Conservation (phyloP, 1,284 basidiomycete genomes). For the Ganoderma multipileum region DNA sequence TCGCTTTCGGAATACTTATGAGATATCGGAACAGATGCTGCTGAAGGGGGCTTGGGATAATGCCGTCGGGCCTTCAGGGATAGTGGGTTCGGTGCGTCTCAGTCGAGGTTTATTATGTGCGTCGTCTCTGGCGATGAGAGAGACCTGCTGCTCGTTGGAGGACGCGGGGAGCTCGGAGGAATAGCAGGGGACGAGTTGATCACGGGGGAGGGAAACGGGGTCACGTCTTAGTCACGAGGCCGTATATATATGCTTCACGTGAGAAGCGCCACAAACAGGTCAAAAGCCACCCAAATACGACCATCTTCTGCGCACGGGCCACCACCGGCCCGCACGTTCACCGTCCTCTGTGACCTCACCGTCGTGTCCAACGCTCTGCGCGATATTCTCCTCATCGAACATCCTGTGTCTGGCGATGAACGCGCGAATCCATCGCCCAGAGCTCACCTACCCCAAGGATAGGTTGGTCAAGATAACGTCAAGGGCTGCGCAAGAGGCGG, state of each 20-base stretch:
- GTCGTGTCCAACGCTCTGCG: background rate
- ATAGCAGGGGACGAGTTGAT: conserved; percentile 38
- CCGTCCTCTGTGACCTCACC: background rate
- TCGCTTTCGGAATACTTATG: conserved; percentile 20
- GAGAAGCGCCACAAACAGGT: conserved; percentile 38
- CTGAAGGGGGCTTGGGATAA: background rate
- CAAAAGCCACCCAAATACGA: conserved; percentile 35
- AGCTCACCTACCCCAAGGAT: background rate
- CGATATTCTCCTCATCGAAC: background rate
- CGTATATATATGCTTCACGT: conserved; percentile 43
- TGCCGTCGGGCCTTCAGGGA: conserved; percentile 12
- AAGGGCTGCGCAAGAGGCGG: background rate
- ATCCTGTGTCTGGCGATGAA: background rate
- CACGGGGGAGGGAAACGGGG: conserved; percentile 45
- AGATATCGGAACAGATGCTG: conserved; percentile 12
- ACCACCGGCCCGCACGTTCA: conserved; percentile 6
- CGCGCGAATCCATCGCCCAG: background rate
- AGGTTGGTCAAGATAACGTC: background rate
- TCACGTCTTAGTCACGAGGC: conserved; percentile 43
- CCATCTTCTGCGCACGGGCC: conserved; percentile 35
- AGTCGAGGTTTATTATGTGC: conserved; percentile 8
- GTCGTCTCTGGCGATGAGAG: conserved; percentile 19
- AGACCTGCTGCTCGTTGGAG: conserved; percentile 30
- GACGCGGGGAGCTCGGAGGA: conserved; percentile 30
- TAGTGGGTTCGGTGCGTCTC: background rate